Percentiles rank a stretch among this genome's conserved stretches.
Evolutionary conservation across 2,329 filamentous ascomycete genomes (phyloP).

Genomic region (Apiospora malaysiana): DNA sequence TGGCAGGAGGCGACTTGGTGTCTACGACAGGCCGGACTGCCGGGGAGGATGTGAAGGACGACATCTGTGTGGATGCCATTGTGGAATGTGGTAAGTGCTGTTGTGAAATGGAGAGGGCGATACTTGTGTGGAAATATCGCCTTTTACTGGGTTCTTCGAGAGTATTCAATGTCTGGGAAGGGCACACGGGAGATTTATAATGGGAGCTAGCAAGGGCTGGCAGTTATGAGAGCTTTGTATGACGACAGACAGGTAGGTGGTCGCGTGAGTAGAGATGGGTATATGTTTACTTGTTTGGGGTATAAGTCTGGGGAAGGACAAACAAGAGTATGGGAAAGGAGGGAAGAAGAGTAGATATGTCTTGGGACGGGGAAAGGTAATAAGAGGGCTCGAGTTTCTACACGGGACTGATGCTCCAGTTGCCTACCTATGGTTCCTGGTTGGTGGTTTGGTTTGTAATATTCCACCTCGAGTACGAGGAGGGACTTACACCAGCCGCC

Average conservation of each 20-base stretch:
- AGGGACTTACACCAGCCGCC: slow-evolving; percentile 8
- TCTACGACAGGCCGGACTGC: slow-evolving; percentile 42
- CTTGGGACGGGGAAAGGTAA: neutral
- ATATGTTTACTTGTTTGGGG: slow-evolving; percentile 4
- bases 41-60: slow-evolving; percentile 47
- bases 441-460: slow-evolving; percentile 14
- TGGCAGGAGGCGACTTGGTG: slow-evolving; percentile 47
- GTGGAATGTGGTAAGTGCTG: neutral
- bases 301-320: slow-evolving; percentile 15
- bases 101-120: neutral
- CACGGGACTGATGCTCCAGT: neutral
- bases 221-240: neutral
- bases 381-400: neutral
- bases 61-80: slow-evolving; percentile 46
- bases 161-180: slow-evolving; percentile 8
- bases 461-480: neutral
- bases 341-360: slow-evolving; percentile 10
- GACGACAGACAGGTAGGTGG: slow-evolving; percentile 4
- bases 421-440: neutral
- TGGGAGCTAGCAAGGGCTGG: neutral
- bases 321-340: slow-evolving; percentile 12
- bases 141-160: neutral
- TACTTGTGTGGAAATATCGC: neutral
- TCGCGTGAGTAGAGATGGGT: neutral
- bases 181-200: neutral